phyloP scores from a whole-genome alignment of 2,329 filamentous ascomycete genomes.

The Microdochium paspali region DNA sequence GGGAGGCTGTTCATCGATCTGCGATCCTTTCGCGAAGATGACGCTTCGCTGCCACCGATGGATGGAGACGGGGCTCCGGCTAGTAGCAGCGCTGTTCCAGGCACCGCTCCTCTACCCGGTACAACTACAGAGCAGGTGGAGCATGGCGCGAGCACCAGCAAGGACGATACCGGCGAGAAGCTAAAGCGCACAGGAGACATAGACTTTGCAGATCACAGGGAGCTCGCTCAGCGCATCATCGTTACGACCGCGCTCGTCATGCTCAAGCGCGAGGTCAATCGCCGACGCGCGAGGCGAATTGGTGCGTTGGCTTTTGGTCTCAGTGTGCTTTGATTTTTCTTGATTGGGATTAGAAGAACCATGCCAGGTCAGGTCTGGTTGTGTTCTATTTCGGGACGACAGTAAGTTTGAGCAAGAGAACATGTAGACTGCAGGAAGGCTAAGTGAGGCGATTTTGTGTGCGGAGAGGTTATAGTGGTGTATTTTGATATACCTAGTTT shows the following conservation, averaged over 20 bases:
- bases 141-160: not conserved
- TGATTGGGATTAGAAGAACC: not conserved
- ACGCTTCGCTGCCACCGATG: no score
- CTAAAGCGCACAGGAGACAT: conserved; percentile 11
- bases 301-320: conserved; percentile 26
- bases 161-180: conserved; percentile 2
- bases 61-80: no score
- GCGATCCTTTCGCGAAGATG: conserved; percentile 21
- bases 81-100: no score
- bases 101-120: no score
- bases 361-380: not conserved
- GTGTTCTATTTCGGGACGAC: no score
- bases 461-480: no score
- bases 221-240: conserved; percentile 38
- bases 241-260: conserved; percentile 49
- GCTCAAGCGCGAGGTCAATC: conserved; percentile 57
- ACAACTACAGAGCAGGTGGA: not conserved
- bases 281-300: conserved; percentile 41
- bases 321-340: not conserved
- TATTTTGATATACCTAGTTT: no score
- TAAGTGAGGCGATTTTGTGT: no score
- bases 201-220: conserved; percentile 13
- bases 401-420: no score
- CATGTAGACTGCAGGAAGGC: no score
- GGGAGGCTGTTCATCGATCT: conserved; percentile 36